Conservation (phyloP, 805 yeast genomes). For the Monosporozyma unispora region DNA sequence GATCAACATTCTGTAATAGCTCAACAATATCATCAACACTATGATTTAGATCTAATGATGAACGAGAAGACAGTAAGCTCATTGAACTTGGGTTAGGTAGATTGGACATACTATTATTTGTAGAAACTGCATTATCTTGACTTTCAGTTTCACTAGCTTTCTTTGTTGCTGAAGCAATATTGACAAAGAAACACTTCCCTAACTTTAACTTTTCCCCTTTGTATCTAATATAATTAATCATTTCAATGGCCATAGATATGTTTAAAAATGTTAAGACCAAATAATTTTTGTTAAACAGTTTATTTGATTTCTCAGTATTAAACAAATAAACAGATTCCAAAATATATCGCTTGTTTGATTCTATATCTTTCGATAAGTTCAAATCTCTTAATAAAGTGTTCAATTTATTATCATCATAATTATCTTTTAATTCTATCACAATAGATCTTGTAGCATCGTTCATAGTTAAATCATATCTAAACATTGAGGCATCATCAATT, state of each 20-base stretch:
- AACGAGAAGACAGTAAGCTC: constrained; percentile 12
- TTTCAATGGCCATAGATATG: constrained; percentile 23
- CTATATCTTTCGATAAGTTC: constrained; percentile 7
- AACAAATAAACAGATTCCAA: constrained; percentile 21
- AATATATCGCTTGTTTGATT: constrained; percentile 19
- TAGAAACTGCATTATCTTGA: not conserved
- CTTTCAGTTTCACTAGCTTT: not conserved
- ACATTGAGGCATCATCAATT: constrained; percentile 5
- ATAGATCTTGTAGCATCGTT: constrained; percentile 26
- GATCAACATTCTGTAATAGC: constrained; percentile 8
- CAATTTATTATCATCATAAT: constrained; percentile 7
- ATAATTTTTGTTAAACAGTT: constrained; percentile 17
- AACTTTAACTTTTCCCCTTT: constrained; percentile 6
- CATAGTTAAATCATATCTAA: constrained; percentile 1
- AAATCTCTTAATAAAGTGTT: constrained; percentile 11
- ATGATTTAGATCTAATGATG: constrained; percentile 10
- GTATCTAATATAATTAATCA: constrained; percentile 14
- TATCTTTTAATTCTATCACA: constrained; percentile 14
- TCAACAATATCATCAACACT: constrained; percentile 9
- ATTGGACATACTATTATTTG: not conserved
- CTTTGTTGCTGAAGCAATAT: not conserved
- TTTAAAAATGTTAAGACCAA: constrained; percentile 20
- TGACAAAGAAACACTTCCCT: constrained; percentile 13
- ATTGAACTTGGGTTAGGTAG: constrained; percentile 6
- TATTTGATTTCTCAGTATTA: constrained; percentile 8